These are phyloP conservation scores for Ensete ventricosum DNA, from an alignment of 176 grass and related monocot species.

Conservation along the genomic window DNA sequence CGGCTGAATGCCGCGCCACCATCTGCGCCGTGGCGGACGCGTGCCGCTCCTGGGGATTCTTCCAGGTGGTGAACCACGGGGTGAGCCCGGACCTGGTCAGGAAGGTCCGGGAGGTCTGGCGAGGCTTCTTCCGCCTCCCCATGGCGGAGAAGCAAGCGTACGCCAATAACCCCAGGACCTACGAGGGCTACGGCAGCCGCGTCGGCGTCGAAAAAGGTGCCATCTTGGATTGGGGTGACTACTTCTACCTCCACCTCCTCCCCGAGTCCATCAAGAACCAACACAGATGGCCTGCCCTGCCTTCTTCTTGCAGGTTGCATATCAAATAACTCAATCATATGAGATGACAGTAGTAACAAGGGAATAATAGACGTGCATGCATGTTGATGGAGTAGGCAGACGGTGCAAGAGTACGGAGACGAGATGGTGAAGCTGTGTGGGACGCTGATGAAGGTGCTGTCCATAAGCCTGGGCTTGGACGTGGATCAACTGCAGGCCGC, in stretches of 20 bases:
- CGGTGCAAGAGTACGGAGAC: slow-evolving; percentile 53
- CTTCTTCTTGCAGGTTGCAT: slow-evolving; percentile 48
- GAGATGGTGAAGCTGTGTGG: slow-evolving; percentile 48
- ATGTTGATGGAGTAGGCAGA: slow-evolving; percentile 14
- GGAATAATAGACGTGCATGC: background rate
- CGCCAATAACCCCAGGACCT: slow-evolving; percentile 67
- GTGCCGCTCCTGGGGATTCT: slow-evolving; percentile 76
- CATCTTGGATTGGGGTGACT: slow-evolving; percentile 84
- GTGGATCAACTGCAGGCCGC: slow-evolving; percentile 35
- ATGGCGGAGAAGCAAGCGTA: slow-evolving; percentile 46
- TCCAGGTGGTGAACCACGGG: slow-evolving; percentile 81
- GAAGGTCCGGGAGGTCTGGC: slow-evolving; percentile 43
- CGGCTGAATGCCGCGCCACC: slow-evolving; percentile 1
- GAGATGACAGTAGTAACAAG: background rate
- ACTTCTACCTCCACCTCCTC: slow-evolving; percentile 68
- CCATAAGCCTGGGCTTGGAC: slow-evolving; percentile 60
- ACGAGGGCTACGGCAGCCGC: slow-evolving; percentile 86
- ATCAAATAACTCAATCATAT: background rate
- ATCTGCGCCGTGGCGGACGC: slow-evolving; percentile 41
- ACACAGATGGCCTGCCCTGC: slow-evolving; percentile 41
- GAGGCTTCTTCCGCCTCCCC: slow-evolving; percentile 58
- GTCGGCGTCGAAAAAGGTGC: slow-evolving; percentile 75
- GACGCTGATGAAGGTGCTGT: slow-evolving; percentile 52
- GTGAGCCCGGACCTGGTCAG: slow-evolving; percentile 50
- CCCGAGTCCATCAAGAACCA: slow-evolving; percentile 41